Base-by-base conservation (phyloP, 2,329 filamentous ascomycete species). In the Furcasterigmium sp. region DNA sequence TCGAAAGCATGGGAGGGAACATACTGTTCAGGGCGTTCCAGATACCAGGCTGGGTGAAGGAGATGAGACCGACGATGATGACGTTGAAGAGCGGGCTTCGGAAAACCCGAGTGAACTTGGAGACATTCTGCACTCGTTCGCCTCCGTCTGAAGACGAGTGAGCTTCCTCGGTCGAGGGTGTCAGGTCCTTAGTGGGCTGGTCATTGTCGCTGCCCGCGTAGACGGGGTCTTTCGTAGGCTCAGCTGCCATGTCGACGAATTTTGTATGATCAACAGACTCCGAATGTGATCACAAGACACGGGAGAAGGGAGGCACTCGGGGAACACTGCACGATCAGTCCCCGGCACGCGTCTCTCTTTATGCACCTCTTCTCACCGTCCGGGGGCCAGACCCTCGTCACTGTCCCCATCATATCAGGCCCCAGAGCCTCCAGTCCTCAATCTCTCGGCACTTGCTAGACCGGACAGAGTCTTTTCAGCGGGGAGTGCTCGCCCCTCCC, bases 71-170 rank as follows among this genome's bases (percentile, higher is more conserved):
- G 5, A 71, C 64, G 15, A 72, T 44, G 30, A 72, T 64, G 39
- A 69, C 68, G 45, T 72, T 69, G 55, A 68, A 72, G 1, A 72
- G 53, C 4, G 69, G 69, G 35, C 67, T 68, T 14, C 70, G 64
- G 49, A 69, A 73, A 57, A 57, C 62, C 9, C 56, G 45, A 38
- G 56, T 62, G 44, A 63, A 58, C 11, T 47, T 47, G 0, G 59
- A 61, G 3, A 60, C 41, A 0, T 54, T 56, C 44, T 55, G 59
- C 34, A 39, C 39, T 18, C 40, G 9, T 11, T 30, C 37, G 5
- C 37, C 46, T 7, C 32, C 40, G 37, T 46, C 41, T 13, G 47
- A 45, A 11, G 38, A 25, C 23, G 46, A 39, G 37, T 45, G 37
- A 17, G 40, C 42, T 6, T 40, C 42, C 28, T 49, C 42, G 25